Evolutionary conservation across 2,329 filamentous ascomycete species (phyloP).

Genomic region (Pseudogymnoascus sp.): DNA sequence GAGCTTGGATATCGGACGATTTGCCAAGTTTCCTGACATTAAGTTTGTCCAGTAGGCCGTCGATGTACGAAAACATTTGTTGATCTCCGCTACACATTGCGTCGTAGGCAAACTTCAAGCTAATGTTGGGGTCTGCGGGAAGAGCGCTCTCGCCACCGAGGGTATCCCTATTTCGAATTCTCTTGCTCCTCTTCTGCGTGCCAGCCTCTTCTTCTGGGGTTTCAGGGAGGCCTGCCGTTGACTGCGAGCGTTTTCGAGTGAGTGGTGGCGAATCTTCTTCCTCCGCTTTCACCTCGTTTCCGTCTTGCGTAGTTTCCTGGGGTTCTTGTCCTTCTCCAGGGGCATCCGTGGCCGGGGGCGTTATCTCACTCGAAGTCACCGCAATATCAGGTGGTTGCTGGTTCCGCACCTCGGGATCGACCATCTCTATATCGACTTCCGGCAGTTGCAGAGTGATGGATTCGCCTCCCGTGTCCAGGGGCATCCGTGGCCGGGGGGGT

Average conservation of each 20-base stretch:
- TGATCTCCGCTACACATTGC: conserved; percentile 20
- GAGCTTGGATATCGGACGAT: conserved; percentile 21
- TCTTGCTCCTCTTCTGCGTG: conserved; percentile 56
- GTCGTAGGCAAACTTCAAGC: conserved; percentile 31
- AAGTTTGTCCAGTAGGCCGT: conserved; percentile 21
- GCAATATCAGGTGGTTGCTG: not conserved
- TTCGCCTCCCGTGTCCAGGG: not conserved
- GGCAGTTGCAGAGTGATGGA: conserved; percentile 20
- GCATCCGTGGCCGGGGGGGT: not conserved
- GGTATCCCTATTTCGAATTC: conserved; percentile 53
- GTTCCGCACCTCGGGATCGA: not conserved
- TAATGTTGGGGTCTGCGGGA: conserved; percentile 44
- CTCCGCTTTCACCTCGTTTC: not conserved
- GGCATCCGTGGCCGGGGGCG: not conserved
- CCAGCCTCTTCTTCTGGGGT: conserved; percentile 47
- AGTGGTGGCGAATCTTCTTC: conserved; percentile 12
- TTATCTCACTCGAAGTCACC: not conserved
- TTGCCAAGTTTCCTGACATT: conserved; percentile 25
- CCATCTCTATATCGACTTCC: conserved; percentile 11
- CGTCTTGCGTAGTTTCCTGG: not conserved
- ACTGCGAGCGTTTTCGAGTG: conserved; percentile 55
- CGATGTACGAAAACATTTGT: conserved; percentile 24
- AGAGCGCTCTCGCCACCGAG: conserved; percentile 40
- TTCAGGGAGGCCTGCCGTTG: conserved; percentile 49
- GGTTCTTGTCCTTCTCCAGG: not conserved